These are phyloP conservation scores for Amanita rimosa DNA, from an alignment of 768 basidiomycete genomes.

Conservation along the genomic window DNA sequence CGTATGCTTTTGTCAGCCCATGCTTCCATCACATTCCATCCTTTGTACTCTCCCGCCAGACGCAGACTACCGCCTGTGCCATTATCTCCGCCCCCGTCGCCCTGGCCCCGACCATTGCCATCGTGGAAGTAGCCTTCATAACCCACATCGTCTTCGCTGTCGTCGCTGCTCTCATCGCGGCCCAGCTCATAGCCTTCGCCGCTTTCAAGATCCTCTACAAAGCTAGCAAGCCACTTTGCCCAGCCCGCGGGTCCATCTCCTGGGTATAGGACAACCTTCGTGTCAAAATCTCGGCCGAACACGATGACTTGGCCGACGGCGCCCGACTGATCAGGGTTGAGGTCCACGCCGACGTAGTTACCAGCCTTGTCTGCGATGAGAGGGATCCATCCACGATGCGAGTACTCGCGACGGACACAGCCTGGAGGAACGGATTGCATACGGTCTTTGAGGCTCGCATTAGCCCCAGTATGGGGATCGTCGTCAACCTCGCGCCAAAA, in stretches of 20 bases:
- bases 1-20: slow-evolving; percentile 85
- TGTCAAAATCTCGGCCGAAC: slow-evolving; percentile 98
- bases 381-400: slow-evolving; percentile 93
- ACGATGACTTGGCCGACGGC: slow-evolving; percentile 88
- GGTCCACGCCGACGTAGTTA: slow-evolving; percentile 94
- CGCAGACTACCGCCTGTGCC: slow-evolving; percentile 62
- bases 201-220: slow-evolving; percentile 86
- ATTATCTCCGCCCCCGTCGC: slow-evolving; percentile 68
- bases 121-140: slow-evolving; percentile 85
- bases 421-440: slow-evolving; percentile 87
- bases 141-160: slow-evolving; percentile 74
- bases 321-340: slow-evolving; percentile 75
- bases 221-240: slow-evolving; percentile 88
- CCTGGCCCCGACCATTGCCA: slow-evolving; percentile 64
- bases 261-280: slow-evolving; percentile 89
- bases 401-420: slow-evolving; percentile 86
- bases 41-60: slow-evolving; percentile 76
- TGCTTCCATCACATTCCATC: slow-evolving; percentile 89
- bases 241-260: slow-evolving; percentile 89
- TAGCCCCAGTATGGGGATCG: slow-evolving; percentile 79
- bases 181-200: slow-evolving; percentile 86
- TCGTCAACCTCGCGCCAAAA: slow-evolving; percentile 94
- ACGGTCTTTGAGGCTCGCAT: slow-evolving; percentile 51
- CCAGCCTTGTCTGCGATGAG: slow-evolving; percentile 89
- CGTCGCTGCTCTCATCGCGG: slow-evolving; percentile 46